phyloP scores from a whole-genome alignment of 176 grass and related monocot genomes.

The Stipa capillata region DNA sequence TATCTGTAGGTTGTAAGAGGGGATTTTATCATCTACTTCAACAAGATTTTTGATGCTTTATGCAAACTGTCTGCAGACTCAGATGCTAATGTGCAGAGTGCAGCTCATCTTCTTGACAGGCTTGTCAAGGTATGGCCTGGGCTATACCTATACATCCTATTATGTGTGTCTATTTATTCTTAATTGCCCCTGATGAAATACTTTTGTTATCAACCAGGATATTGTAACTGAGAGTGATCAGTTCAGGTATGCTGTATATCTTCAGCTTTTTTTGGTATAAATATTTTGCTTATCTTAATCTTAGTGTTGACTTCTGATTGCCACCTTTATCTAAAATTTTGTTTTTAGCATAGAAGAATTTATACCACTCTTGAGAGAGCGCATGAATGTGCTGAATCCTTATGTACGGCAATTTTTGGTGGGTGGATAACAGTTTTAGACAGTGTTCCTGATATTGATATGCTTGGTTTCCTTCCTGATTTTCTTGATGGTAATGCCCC shows the following conservation, averaged over 20 bases:
- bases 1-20: conserved; percentile 83
- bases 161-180: background rate
- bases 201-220: conserved; percentile 61
- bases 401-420: conserved; percentile 95
- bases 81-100: conserved; percentile 96
- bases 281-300: conserved; percentile 19
- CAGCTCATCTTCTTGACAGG: conserved; percentile 97
- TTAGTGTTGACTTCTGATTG: conserved; percentile 20
- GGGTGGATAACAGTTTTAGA: conserved; percentile 99
- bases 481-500: conserved; percentile 91
- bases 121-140: conserved; percentile 74
- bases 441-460: conserved; percentile 99
- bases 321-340: conserved; percentile 15
- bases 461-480: conserved; percentile 99
- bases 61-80: conserved; percentile 97
- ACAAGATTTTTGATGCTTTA: conserved; percentile 94
- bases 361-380: conserved; percentile 97
- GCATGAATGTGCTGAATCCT: conserved; percentile 99
- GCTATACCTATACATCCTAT: background rate
- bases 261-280: background rate
- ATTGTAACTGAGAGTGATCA: conserved; percentile 99
- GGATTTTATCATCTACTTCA: conserved; percentile 96
- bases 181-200: conserved; percentile 22
- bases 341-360: conserved; percentile 99
- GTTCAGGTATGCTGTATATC: conserved; percentile 61